These are phyloP conservation scores for Talaromyces sp. DNA, from an alignment of 2,329 filamentous ascomycete genomes.

Conservation along the genomic window DNA sequence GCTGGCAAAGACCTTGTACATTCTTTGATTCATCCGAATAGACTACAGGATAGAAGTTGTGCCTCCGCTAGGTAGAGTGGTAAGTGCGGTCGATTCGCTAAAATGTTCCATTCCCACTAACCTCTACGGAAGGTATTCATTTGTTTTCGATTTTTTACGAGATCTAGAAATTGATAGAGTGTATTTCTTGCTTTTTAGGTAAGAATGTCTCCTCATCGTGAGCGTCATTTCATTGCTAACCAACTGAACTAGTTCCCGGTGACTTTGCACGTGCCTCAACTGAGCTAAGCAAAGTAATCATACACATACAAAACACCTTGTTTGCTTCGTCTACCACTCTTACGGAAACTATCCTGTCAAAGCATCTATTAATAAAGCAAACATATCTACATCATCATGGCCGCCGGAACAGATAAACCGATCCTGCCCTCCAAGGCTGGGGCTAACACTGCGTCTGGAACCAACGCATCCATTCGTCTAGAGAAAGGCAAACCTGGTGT, in stretches of 20 bases:
- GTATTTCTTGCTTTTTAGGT: constrained; percentile 11
- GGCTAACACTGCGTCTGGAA: constrained; percentile 43
- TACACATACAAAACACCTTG: background rate
- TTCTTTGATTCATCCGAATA: constrained; percentile 11
- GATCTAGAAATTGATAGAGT: constrained; percentile 6
- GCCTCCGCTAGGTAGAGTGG: constrained; percentile 11
- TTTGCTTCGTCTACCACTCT: background rate
- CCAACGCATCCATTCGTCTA: constrained; percentile 63
- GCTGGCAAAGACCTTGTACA: constrained; percentile 14
- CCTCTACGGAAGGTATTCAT: constrained; percentile 1
- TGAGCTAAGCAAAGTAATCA: background rate
- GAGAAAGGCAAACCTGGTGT: constrained; percentile 69
- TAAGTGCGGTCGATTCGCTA: background rate
- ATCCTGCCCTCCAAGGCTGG: constrained; percentile 11
- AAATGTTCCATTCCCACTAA: background rate
- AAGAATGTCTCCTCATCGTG: background rate
- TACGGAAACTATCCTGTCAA: background rate
- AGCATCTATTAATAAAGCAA: background rate
- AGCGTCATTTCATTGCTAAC: background rate
- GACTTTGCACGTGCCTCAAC: background rate
- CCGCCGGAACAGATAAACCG: constrained; percentile 13
- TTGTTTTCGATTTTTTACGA: background rate
- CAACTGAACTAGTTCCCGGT: background rate
- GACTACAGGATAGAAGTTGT: constrained; percentile 15
- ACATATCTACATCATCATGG: background rate